Conservation (phyloP, 495 filamentous ascomycete species). For the Pseudevernia furfuracea region DNA sequence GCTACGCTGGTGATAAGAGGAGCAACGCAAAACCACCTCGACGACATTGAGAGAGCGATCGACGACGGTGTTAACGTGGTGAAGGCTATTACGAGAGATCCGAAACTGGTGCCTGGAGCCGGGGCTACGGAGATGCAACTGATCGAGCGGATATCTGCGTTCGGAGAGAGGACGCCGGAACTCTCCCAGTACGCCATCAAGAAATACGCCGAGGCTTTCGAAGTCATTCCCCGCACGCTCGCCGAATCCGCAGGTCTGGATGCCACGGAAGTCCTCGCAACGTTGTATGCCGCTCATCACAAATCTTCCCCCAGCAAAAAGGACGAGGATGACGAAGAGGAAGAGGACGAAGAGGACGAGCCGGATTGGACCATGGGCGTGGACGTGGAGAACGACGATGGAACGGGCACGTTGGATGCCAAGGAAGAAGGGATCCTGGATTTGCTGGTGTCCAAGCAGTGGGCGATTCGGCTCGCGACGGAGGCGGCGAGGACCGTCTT, state of each 20-base stretch:
- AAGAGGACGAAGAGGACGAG: conserved; percentile 43
- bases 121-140: conserved; percentile 95
- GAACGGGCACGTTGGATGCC: conserved; percentile 75
- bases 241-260: conserved; percentile 93
- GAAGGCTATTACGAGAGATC: conserved; percentile 93
- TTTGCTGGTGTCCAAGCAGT: conserved; percentile 81
- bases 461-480: conserved; percentile 93
- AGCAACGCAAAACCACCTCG: conserved; percentile 94
- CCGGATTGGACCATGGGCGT: conserved; percentile 85
- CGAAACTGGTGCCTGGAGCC: conserved; percentile 85
- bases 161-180: conserved; percentile 85
- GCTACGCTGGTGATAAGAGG: conserved; percentile 92
- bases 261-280: conserved; percentile 86
- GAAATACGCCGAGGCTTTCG: conserved; percentile 96
- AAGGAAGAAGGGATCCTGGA: conserved; percentile 88
- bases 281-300: conserved; percentile 86
- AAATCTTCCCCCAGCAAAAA: conserved; percentile 42
- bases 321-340: conserved; percentile 29
- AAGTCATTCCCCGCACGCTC: conserved; percentile 87
- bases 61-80: conserved; percentile 98
- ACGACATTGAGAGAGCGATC: conserved; percentile 94
- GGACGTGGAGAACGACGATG: conserved; percentile 81
- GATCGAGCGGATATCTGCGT: conserved; percentile 78
- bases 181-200: conserved; percentile 90
- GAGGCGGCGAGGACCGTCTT: conserved; percentile 91